Conservation (phyloP, 2,329 filamentous ascomycete genomes). For the Teratosphaeria gauchensis region DNA sequence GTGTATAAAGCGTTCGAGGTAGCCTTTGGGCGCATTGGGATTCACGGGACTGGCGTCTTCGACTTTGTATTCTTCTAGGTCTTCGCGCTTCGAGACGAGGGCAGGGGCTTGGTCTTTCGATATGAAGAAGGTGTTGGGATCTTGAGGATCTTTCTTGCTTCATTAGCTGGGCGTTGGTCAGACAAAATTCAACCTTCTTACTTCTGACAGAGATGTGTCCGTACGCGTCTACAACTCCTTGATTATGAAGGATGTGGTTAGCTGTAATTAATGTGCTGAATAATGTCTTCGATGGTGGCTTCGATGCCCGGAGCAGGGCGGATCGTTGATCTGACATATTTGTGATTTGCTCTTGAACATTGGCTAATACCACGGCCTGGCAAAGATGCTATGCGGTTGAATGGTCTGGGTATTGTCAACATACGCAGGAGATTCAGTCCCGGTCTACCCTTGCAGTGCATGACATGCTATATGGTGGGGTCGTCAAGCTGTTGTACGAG, state of each 20-base stretch:
- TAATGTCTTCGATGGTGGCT: slow-evolving; percentile 15
- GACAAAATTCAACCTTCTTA: background rate
- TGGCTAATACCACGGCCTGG: background rate
- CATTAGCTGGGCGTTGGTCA: background rate
- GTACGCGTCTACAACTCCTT: slow-evolving; percentile 25
- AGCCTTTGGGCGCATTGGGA: slow-evolving; percentile 19
- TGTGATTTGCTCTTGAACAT: background rate
- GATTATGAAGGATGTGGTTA: slow-evolving; percentile 27
- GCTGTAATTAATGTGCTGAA: slow-evolving; percentile 27
- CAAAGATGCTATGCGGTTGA: background rate
- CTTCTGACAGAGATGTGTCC: slow-evolving; percentile 27
- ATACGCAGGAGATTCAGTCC: background rate
- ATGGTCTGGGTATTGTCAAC: background rate
- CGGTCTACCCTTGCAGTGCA: background rate
- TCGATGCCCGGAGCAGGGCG: slow-evolving; percentile 21
- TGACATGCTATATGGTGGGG: background rate
- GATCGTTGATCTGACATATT: slow-evolving; percentile 2
- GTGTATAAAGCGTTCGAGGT: slow-evolving; percentile 37
- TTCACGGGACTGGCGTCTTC: slow-evolving; percentile 28
- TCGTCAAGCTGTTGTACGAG: background rate
- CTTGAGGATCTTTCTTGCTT: slow-evolving; percentile 17
- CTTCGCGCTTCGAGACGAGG: slow-evolving; percentile 30
- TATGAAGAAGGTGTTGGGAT: slow-evolving; percentile 35
- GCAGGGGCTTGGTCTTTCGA: slow-evolving; percentile 35
- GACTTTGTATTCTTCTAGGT: slow-evolving; percentile 37